Evolutionary conservation across 176 grass and related monocot species (phyloP).

Genomic region (Phoenix roebelenii): DNA sequence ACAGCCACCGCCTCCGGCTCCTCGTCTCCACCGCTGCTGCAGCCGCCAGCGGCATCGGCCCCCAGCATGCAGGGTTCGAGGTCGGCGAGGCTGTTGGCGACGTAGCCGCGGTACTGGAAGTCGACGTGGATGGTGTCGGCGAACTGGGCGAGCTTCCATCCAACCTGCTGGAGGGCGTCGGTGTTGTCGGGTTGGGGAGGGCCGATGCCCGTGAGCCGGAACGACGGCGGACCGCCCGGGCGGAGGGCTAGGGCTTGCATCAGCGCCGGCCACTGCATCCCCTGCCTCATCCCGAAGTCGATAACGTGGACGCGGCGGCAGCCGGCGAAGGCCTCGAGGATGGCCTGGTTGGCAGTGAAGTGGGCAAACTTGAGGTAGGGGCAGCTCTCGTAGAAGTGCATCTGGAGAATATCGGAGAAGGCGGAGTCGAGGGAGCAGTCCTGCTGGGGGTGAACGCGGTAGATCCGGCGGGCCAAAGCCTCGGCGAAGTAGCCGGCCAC

Average conservation of each 20-base stretch:
- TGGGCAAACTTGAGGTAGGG: slow-evolving; percentile 99
- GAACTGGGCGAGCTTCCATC: slow-evolving; percentile 74
- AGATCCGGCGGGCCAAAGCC: slow-evolving; percentile 75
- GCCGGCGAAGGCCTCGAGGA: slow-evolving; percentile 81
- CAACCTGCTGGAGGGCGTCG: slow-evolving; percentile 76
- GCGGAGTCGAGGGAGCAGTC: slow-evolving; percentile 62
- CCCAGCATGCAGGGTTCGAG: slow-evolving; percentile 74
- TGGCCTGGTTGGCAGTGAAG: slow-evolving; percentile 96
- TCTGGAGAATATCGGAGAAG: slow-evolving; percentile 71
- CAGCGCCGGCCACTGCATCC: slow-evolving; percentile 94
- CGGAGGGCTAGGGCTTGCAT: slow-evolving; percentile 91
- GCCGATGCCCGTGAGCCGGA: slow-evolving; percentile 78
- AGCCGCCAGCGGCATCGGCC: slow-evolving; percentile 22
- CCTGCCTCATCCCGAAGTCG: slow-evolving; percentile 92
- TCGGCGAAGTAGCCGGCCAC: slow-evolving; percentile 87
- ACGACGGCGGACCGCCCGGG: slow-evolving; percentile 58
- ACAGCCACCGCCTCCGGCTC: slow-evolving; percentile 76
- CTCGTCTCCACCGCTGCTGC: slow-evolving; percentile 15
- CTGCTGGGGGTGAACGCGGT: slow-evolving; percentile 25
- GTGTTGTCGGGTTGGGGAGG: slow-evolving; percentile 72
- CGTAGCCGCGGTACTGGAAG: slow-evolving; percentile 78
- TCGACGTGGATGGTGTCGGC: slow-evolving; percentile 73
- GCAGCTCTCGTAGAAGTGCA: slow-evolving; percentile 93
- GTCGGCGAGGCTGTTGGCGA: slow-evolving; percentile 65
- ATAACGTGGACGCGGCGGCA: slow-evolving; percentile 85